Evolutionary conservation across 2,329 filamentous ascomycete genomes (phyloP), one percentile per base, ranked within the genome.

Genomic region (Verticillium nubilum): DNA sequence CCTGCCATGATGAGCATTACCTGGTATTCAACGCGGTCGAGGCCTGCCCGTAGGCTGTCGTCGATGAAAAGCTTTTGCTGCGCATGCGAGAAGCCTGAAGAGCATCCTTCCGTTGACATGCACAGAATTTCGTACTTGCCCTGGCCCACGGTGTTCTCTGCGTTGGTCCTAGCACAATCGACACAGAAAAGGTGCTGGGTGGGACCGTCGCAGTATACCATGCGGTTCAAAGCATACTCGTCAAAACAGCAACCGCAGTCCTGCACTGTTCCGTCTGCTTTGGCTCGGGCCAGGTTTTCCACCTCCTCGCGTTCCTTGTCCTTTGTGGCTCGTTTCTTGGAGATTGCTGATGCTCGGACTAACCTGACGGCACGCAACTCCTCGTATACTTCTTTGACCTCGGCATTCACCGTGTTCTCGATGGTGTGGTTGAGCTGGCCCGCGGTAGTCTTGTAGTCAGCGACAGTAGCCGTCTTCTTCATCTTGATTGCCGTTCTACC

Each of bases 161-260:
- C 88, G 62, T 86, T 86, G 25, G 72, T 81, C 59, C 78, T 83
- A 5, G 86, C 80, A 68, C 92, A 96, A 1, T 74, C 73, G 54
- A 78, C 77, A 70, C 92, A 96, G 71, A 94, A 93, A 68, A 75
- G 74, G 61, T 93, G 90, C 1, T 74, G 64, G 0, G 69, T 66
- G 0, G 81, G 77, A 17, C 81, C 85, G 56, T 85, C 74, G 70
- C 92, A 96, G 63, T 84, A 78, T 1, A 91, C 80, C 76, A 91
- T 85, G 54, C 86, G 81, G 65, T 90, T 90, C 53, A 86, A 72
- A 2, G 89, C 80, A 56, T 80, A 78, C 4, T 92, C 86, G 6
- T 79, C 78, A 67, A 83, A 95, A 72, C 92, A 96, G 67, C 90
- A 92, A 52, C 80, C 81, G 65, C 89, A 96, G 65, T 94, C 90